Conservation (phyloP, 2,329 filamentous ascomycete genomes). For the Lasiodiplodia citricola region DNA sequence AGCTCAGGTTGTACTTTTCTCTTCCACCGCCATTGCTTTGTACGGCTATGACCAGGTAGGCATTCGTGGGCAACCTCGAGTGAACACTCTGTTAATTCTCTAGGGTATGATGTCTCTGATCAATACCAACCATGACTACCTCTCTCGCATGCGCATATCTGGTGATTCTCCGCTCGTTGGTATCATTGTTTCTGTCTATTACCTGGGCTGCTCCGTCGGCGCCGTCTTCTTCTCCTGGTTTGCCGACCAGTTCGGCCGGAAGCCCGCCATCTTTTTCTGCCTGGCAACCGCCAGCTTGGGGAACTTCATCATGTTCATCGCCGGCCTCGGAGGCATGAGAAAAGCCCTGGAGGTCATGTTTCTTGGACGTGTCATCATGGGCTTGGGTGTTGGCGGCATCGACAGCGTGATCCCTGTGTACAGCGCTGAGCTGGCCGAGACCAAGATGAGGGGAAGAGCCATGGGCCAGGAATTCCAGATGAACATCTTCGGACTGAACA, state of each 20-base stretch:
- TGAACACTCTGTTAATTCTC: background rate
- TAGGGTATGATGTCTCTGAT: conserved; percentile 60
- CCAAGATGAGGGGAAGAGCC: conserved; percentile 62
- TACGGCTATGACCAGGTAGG: conserved; percentile 53
- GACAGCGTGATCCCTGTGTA: conserved; percentile 67
- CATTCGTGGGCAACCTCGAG: no score
- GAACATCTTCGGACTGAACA: conserved; percentile 67
- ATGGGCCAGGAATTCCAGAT: conserved; percentile 68
- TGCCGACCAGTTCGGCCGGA: conserved; percentile 61
- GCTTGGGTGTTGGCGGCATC: conserved; percentile 64
- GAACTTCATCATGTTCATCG: conserved; percentile 65
- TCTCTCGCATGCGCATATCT: conserved; percentile 62
- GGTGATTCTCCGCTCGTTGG: conserved; percentile 60
- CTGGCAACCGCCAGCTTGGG: conserved; percentile 60
- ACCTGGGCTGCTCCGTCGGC: conserved; percentile 64
- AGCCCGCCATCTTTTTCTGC: conserved; percentile 61
- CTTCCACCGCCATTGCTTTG: conserved; percentile 59
- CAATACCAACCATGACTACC: conserved; percentile 62
- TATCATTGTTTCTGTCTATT: conserved; percentile 66
- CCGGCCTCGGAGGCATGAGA: conserved; percentile 54
- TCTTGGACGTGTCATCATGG: conserved; percentile 59
- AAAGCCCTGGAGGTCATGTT: conserved; percentile 57
- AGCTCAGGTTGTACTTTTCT: conserved; percentile 59
- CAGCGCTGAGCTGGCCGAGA: conserved; percentile 61
- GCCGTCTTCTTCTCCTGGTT: conserved; percentile 62